phyloP scores from a whole-genome alignment of 2,329 filamentous ascomycete genomes.

The Penicillium griseofulvum region DNA sequence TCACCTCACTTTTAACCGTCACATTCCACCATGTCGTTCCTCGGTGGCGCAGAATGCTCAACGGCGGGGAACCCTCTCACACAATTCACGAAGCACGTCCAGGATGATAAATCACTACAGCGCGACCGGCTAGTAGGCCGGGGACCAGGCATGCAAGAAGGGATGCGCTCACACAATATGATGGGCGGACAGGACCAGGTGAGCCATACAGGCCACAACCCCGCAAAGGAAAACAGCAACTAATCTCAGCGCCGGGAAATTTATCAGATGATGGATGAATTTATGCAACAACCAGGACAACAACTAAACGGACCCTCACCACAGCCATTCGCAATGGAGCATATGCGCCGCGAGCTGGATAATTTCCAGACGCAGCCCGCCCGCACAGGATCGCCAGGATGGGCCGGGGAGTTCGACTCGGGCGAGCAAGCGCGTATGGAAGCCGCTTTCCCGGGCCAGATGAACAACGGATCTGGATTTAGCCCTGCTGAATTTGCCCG shows the following conservation, averaged over 20 bases:
- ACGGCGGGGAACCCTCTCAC: constrained; percentile 93
- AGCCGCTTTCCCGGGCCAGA: constrained; percentile 61
- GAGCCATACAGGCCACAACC: constrained; percentile 9
- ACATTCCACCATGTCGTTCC: constrained; percentile 73
- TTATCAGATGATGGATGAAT: constrained; percentile 83
- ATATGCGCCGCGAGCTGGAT: constrained; percentile 63
- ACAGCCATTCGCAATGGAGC: constrained; percentile 64
- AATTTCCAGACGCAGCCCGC: constrained; percentile 49
- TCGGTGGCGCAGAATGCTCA: constrained; percentile 94
- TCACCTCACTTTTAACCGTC: background rate
- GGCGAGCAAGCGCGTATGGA: constrained; percentile 69
- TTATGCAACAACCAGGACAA: constrained; percentile 74
- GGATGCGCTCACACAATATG: constrained; percentile 71
- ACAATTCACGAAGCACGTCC: constrained; percentile 95
- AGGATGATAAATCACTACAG: constrained; percentile 93
- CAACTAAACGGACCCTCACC: constrained; percentile 53
- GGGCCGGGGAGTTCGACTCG: constrained; percentile 64
- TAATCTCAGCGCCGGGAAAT: constrained; percentile 27
- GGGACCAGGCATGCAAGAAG: constrained; percentile 68
- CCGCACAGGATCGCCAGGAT: constrained; percentile 55
- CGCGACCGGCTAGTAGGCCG: constrained; percentile 80
- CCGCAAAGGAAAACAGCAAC: background rate
- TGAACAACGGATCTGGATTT: constrained; percentile 59
- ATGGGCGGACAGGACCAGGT: constrained; percentile 73
- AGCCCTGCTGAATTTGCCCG: constrained; percentile 80